Conservation (phyloP, 2,329 filamentous ascomycete species). For the Arthrobotrys entomopaga region DNA sequence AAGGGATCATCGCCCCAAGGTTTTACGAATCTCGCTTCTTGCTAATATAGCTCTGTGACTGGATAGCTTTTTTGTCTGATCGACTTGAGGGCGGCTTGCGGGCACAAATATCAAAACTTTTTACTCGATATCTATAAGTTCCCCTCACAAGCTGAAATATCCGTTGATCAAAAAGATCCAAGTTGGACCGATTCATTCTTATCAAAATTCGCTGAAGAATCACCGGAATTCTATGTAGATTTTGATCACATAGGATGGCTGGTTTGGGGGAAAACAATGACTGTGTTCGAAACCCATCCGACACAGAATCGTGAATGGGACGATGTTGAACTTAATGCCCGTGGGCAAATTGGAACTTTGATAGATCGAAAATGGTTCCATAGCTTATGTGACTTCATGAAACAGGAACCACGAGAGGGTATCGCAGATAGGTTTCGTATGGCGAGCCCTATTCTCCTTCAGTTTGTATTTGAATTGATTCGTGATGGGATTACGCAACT, state of each 20-base stretch:
- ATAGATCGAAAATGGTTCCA: conserved; percentile 86
- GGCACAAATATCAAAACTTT: conserved; percentile 87
- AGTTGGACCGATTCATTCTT: conserved; percentile 83
- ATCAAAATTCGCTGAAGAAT: conserved; percentile 77
- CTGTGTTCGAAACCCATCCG: conserved; percentile 78
- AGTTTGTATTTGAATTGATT: conserved; percentile 90
- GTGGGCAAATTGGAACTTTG: conserved; percentile 80
- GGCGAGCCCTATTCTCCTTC: conserved; percentile 84
- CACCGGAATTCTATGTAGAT: conserved; percentile 89
- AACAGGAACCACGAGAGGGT: conserved; percentile 90
- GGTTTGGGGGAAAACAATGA: conserved; percentile 90
- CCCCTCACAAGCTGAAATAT: conserved; percentile 78
- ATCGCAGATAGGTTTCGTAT: conserved; percentile 87
- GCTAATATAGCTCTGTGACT: conserved; percentile 55
- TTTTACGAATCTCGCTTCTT: too few relatives aligned
- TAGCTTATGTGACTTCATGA: conserved; percentile 89
- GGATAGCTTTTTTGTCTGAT: conserved; percentile 79
- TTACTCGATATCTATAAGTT: conserved; percentile 81
- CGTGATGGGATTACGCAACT: conserved; percentile 79
- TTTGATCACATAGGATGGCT: conserved; percentile 94
- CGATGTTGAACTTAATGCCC: conserved; percentile 76
- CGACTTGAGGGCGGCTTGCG: conserved; percentile 84
- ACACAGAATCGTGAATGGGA: conserved; percentile 77
- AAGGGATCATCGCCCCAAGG: background rate
- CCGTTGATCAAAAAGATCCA: conserved; percentile 77